Evolutionary conservation across 768 basidiomycete genomes (phyloP).

Genomic region (Amanita subjunquillea): DNA sequence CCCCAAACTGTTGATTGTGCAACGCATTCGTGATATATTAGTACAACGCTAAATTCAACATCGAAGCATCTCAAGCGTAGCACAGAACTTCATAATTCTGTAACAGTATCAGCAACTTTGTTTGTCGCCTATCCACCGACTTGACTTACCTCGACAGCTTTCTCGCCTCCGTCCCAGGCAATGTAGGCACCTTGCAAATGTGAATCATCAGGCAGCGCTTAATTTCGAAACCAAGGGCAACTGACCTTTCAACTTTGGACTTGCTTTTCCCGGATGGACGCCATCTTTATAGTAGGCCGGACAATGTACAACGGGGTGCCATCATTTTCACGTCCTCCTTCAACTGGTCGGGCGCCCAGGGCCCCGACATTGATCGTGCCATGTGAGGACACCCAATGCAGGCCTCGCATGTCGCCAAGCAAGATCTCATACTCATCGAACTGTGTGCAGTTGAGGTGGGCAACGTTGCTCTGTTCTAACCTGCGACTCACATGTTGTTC

Average conservation of each 20-base stretch:
- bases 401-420: constrained; percentile 44
- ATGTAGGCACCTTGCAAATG: constrained; percentile 39
- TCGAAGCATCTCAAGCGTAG: constrained; percentile 12
- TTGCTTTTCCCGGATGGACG: constrained; percentile 57
- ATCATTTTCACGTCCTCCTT: constrained; percentile 56
- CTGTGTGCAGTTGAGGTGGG: constrained; percentile 22
- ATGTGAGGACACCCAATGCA: constrained; percentile 45
- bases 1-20: background rate
- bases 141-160: constrained; percentile 33
- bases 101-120: background rate
- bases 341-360: constrained; percentile 45
- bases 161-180: constrained; percentile 41
- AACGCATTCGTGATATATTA: background rate
- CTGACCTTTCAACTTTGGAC: constrained; percentile 40
- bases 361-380: constrained; percentile 33
- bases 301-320: constrained; percentile 54
- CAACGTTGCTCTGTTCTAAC: background rate
- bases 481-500: constrained; percentile 42
- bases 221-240: background rate
- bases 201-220: background rate
- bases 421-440: constrained; percentile 58
- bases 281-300: constrained; percentile 42
- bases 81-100: constrained; percentile 29
- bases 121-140: background rate
- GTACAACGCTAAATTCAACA: background rate